Base-by-base conservation (phyloP, 306 rosid genomes). In the Styphnolobium japonicum region DNA sequence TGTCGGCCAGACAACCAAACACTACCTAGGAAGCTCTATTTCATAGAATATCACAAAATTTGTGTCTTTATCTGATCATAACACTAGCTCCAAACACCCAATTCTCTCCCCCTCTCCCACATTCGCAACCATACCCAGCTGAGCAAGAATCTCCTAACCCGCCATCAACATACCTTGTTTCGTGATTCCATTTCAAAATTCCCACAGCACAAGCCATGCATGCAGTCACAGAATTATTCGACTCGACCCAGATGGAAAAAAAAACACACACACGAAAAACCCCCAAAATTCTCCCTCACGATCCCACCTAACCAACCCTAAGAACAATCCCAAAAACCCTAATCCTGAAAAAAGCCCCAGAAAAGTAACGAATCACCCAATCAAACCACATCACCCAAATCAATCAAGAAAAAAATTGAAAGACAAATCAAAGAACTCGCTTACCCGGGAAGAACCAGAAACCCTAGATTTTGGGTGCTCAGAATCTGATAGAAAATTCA, bases 381-480 rank as follows among this genome's bases (percentile, higher is more conserved):
- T 57, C 48, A 61, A 73, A 85, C 16, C 18, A 19, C 51, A 82
- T 12, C 11, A 39, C 76, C 33, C 22, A 70, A 53, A 68, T 23
- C 51, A 70, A 85, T 42, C 53, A 43, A 43, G 12, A 29, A 29
- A 42, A 45, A 66, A 45, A 21, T 81, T 6, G 29, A 77, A 36
- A 34, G 46, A 45, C n/a, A 67, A 76, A 57, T 53, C 49, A 70
- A 61, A 55, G 46, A 45, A 53, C 74, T 75, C 57, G 80, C 82
- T 80, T 61, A 85, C 85, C 86, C 43, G 67, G 39, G 86, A 71
- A 63, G 48, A 51, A 79, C 51, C 23, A n/a, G 40, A 42, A 79
- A 82, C 90, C 86, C 93, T 86, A 85, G 74, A 80, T 46, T 76
- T 84, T 85, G 80, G 85, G 92, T 51, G 53, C 53, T 82, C 66